phyloP scores from a whole-genome alignment of 257 asterid species.

The Anisodus tanguticus region DNA sequence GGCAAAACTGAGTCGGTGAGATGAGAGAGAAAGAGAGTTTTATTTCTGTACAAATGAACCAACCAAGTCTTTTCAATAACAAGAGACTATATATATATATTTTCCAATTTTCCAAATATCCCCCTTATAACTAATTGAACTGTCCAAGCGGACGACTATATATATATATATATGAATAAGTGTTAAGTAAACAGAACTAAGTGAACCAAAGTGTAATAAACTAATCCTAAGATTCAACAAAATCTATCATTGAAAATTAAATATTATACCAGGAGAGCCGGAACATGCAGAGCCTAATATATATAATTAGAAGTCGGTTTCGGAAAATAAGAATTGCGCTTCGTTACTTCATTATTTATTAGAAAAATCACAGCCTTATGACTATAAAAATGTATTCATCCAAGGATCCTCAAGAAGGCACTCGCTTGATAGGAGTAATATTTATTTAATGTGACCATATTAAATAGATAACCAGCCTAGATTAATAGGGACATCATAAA shows the following conservation, averaged over 20 bases:
- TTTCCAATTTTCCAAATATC: no score
- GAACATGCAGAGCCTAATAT: neutral
- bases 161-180: no score
- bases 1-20: no score
- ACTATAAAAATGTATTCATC: neutral
- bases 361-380: neutral
- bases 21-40: no score
- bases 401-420: neutral
- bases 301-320: slow-evolving; percentile 29
- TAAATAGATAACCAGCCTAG: slow-evolving; percentile 1
- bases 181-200: no score
- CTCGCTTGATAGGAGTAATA: neutral
- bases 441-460: neutral
- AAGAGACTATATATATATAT: no score
- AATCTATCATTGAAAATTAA: neutral
- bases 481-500: slow-evolving; percentile 32
- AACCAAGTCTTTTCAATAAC: no score
- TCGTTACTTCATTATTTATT: neutral
- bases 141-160: no score
- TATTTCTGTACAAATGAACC: no score
- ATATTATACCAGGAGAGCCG: slow-evolving; percentile 36
- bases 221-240: no score
- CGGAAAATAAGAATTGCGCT: slow-evolving; percentile 32
- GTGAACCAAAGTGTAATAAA: no score
- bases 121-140: no score